Percentiles rank a stretch among this genome's conserved stretches.
Conservation (phyloP, 257 asterid genomes). For the Solanum appendiculatum region DNA sequence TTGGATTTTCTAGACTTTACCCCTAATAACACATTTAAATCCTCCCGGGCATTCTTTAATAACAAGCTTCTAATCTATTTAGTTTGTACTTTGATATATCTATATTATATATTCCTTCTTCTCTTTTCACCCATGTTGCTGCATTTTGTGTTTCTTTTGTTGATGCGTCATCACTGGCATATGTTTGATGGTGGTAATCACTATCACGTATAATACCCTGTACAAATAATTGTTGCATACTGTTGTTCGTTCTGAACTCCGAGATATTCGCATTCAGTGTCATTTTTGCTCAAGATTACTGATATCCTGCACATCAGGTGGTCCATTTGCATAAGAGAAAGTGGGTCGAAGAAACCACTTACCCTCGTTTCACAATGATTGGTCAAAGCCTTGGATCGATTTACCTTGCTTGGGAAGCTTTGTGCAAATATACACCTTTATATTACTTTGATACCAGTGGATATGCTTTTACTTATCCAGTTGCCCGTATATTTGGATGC, state of each 20-base stretch:
- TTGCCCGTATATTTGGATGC: constrained; percentile 87
- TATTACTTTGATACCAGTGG: constrained; percentile 94
- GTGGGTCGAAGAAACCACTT: constrained; percentile 83
- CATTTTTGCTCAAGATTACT: background rate
- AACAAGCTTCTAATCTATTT: background rate
- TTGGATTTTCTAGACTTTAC: background rate
- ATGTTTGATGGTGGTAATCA: background rate
- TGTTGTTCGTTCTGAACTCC: background rate
- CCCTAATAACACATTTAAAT: background rate
- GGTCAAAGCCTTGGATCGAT: constrained; percentile 97
- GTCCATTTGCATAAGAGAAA: constrained; percentile 71
- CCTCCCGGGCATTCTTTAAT: background rate
- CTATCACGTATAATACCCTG: background rate
- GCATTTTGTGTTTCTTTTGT: background rate
- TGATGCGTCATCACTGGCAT: background rate
- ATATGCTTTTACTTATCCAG: constrained; percentile 92
- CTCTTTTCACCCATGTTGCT: background rate
- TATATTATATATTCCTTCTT: background rate
- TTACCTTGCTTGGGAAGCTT: constrained; percentile 87
- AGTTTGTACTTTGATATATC: background rate
- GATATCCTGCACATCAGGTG: constrained; percentile 38
- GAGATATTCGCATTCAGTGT: background rate
- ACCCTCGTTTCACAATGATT: constrained; percentile 93
- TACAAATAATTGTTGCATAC: background rate
- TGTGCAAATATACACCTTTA: constrained; percentile 55